Evolutionary conservation across 2,329 filamentous ascomycete genomes (phyloP).

Genomic region (Penicillium fuscoglaucum): DNA sequence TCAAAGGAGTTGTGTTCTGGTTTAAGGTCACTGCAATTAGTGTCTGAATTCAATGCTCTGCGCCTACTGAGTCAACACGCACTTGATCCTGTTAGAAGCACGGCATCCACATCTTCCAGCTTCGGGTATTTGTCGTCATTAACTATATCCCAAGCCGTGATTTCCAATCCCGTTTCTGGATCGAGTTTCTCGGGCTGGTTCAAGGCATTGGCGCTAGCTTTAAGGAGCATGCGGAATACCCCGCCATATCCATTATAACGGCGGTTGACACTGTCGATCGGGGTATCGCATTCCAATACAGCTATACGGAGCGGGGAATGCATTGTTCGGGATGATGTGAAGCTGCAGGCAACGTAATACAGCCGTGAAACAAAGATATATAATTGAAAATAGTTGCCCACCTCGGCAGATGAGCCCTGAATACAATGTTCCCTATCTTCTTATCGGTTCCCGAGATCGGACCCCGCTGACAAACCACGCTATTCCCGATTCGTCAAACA

Average conservation of each 20-base stretch:
- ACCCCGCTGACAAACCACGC: background rate
- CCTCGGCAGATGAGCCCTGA: background rate
- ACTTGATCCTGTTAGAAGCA: slow-evolving; percentile 76
- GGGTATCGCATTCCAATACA: slow-evolving; percentile 84
- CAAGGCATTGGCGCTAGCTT: slow-evolving; percentile 53
- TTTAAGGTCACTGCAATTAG: background rate
- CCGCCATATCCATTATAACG: slow-evolving; percentile 73
- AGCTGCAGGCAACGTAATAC: background rate
- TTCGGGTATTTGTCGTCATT: slow-evolving; percentile 67
- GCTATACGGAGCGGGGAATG: slow-evolving; percentile 68
- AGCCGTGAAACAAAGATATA: background rate
- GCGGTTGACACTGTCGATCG: slow-evolving; percentile 62
- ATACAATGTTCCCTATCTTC: background rate
- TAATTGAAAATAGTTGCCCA: background rate
- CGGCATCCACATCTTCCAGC: slow-evolving; percentile 73
- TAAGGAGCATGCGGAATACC: slow-evolving; percentile 64
- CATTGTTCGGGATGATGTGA: slow-evolving; percentile 26
- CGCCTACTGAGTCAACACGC: slow-evolving; percentile 26
- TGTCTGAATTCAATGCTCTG: background rate
- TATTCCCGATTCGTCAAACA: background rate
- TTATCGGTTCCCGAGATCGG: background rate
- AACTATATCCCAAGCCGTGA: slow-evolving; percentile 72
- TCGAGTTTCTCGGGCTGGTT: slow-evolving; percentile 33
- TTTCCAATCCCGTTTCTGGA: slow-evolving; percentile 50
- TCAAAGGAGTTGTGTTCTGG: slow-evolving; percentile 74